A percentile compares a stretch with the other conserved stretches of the same genome.
These are phyloP conservation scores for Linum lewisii DNA, from an alignment of 345 rosid genomes.

Conservation along the genomic window DNA sequence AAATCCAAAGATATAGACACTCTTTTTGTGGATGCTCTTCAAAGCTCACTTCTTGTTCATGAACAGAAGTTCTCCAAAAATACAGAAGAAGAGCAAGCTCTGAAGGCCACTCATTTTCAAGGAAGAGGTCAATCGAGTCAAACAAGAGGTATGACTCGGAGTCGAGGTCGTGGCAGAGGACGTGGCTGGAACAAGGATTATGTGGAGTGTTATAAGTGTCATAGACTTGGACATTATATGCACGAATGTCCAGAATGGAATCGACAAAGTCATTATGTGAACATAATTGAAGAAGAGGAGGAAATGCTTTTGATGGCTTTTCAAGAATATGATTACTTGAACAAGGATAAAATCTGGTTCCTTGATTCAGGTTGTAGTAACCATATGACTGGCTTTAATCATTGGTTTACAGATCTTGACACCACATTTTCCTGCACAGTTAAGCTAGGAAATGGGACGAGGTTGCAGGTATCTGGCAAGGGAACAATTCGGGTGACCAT, in stretches of 20 bases:
- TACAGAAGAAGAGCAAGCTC: neutral
- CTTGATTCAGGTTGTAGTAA: slow-evolving; percentile 4
- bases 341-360: neutral
- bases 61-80: too few species aligned
- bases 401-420: neutral
- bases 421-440: neutral
- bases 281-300: neutral
- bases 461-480: neutral
- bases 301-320: neutral
- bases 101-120: neutral
- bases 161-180: neutral
- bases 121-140: neutral
- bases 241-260: neutral
- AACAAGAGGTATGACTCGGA: neutral
- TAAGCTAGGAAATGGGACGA: neutral
- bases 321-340: neutral
- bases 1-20: too few species aligned
- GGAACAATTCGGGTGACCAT: neutral
- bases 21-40: too few species aligned
- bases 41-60: too few species aligned
- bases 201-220: slow-evolving; percentile 1
- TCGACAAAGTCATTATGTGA: too few species aligned
- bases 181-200: neutral
- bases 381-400: neutral
- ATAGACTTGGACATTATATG: neutral